phyloP scores from a whole-genome alignment of 176 grass and related monocot genomes.

The Aegilops speltoides region DNA sequence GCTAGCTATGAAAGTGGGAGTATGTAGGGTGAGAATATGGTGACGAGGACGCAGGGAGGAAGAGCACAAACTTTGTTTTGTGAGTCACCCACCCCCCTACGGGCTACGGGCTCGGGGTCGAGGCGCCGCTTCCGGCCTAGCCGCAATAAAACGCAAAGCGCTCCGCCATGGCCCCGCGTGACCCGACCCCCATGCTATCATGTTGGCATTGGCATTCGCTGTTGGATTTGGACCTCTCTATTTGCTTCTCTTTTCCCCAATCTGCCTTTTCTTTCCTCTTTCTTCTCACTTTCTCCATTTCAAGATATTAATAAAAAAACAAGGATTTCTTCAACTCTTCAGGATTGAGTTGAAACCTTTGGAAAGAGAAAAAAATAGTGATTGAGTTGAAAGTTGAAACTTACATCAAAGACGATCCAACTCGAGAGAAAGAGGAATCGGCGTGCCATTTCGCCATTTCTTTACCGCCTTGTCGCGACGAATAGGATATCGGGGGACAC shows the following conservation, averaged over 20 bases:
- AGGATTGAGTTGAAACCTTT: not conserved
- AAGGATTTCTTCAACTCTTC: not conserved
- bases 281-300: not conserved
- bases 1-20: not conserved
- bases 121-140: conserved; percentile 55
- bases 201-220: not conserved
- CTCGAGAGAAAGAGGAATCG: not conserved
- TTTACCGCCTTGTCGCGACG: not conserved
- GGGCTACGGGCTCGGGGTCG: not conserved
- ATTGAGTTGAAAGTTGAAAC: not conserved
- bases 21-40: not conserved
- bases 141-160: not conserved
- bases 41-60: not conserved
- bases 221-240: conserved; percentile 13
- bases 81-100: conserved; percentile 3
- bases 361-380: no score
- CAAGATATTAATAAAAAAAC: not conserved
- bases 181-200: not conserved
- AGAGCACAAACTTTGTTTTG: not conserved
- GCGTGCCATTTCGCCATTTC: not conserved
- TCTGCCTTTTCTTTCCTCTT: not conserved
- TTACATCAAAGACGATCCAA: not conserved
- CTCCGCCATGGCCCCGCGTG: not conserved
- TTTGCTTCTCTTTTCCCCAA: not conserved
- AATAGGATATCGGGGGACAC: not conserved